A percentile compares a stretch with the other conserved stretches of the same genome.
Conservation (phyloP, 2,329 filamentous ascomycete genomes). For the Dactylonectria estremocensis region DNA sequence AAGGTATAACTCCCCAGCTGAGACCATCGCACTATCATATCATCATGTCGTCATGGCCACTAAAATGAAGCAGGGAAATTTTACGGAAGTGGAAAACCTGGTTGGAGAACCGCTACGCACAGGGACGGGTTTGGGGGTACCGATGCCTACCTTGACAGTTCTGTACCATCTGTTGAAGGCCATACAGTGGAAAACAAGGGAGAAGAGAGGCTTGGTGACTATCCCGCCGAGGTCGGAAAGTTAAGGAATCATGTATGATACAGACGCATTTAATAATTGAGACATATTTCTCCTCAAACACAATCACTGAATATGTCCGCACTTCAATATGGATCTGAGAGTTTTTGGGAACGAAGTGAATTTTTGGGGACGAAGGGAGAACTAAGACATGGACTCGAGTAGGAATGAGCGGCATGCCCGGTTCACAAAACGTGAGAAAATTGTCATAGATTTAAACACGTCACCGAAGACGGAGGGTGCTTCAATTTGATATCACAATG, state of each 20-base stretch:
- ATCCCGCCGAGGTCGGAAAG: background rate
- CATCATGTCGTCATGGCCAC: background rate
- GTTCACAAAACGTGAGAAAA: no score
- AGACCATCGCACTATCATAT: no score
- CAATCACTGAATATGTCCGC: no score
- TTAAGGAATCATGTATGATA: background rate
- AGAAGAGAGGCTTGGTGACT: background rate
- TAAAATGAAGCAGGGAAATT: background rate
- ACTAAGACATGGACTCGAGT: no score
- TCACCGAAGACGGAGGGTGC: no score
- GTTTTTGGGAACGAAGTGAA: no score
- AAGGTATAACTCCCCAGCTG: background rate
- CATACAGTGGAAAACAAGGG: slow-evolving; percentile 5
- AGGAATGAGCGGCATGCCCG: no score
- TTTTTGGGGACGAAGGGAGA: no score
- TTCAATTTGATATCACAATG: background rate
- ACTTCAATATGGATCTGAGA: no score
- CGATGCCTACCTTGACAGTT: slow-evolving; percentile 8
- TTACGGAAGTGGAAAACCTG: slow-evolving; percentile 13
- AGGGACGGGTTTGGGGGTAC: slow-evolving; percentile 5
- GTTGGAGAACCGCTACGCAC: slow-evolving; percentile 13
- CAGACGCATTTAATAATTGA: no score
- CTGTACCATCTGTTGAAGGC: slow-evolving; percentile 11
- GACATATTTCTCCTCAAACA: no score
- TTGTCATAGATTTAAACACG: no score